Evolutionary conservation across 371 early-diverging fungal species (phyloP), one percentile per base, ranked within the genome.

Genomic region (Capillidium heterosporum): DNA sequence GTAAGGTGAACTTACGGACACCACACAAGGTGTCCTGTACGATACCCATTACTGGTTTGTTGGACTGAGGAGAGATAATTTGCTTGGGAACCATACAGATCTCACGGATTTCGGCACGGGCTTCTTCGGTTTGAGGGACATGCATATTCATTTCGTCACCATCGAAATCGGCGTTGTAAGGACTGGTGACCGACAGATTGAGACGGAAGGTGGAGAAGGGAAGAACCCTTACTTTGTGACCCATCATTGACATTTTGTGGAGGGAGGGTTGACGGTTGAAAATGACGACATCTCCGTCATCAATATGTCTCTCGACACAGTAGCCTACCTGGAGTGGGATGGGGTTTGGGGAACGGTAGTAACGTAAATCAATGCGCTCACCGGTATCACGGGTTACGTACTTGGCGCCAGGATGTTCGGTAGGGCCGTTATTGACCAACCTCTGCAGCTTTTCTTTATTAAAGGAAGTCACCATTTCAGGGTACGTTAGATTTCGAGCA

Each of bases 161-260:
- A 69, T 99, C 99, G 73, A 99, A 99, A 80, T 99, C 99, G 58
- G 99, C 99, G 65, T 99, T 99, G 69, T 99, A 99, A 17, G 99
- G 99, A n/a, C 95, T 77, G 0, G 99, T 98, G 42, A 95, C 99
- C 42, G 96, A 95, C 42, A 99, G 72, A 65, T 99, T 99, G 56
- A 99, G 77, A 57, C 99, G 84, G 81, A 99, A 99, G 3, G 99
- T 99, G 26, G 94, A 94, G 67, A 89, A 93, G 0, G 96, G 93
- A 98, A 99, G 97, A 29, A 99, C 94, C 60, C 86, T 82, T 39
- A 95, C 94, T 48, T 81, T 73, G 71, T 99, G 99, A 4, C 96
- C 98, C 99, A 99, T 99, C 99, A 99, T 99, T 59, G 90, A 89
- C 99, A 99, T 99, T 74, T 99, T 99, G 76, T 99, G 99, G 60